Evolutionary conservation across 2,329 filamentous ascomycete species (phyloP).

Genomic region (Botrytis galanthina): DNA sequence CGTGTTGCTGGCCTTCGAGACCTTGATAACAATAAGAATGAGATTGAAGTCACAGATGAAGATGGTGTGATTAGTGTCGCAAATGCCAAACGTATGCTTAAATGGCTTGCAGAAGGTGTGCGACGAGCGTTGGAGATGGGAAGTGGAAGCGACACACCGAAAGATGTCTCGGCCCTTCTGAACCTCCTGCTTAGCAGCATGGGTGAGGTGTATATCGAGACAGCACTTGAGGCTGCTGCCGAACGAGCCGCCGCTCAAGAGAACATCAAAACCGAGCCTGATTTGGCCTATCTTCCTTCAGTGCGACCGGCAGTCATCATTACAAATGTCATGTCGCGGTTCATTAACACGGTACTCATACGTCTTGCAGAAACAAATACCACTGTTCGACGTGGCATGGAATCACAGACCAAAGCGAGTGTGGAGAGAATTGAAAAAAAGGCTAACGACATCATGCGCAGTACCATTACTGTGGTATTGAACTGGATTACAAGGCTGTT

Average conservation of each 20-base stretch:
- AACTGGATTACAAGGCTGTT: constrained; percentile 64
- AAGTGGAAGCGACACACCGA: constrained; percentile 82
- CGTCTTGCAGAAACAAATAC: constrained; percentile 86
- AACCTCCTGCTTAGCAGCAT: constrained; percentile 82
- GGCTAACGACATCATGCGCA: constrained; percentile 65
- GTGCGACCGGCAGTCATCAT: constrained; percentile 83
- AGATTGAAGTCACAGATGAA: constrained; percentile 86
- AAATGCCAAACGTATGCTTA: constrained; percentile 97
- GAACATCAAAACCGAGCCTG: constrained; percentile 76
- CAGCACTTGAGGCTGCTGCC: constrained; percentile 64
- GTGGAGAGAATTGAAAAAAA: constrained; percentile 66
- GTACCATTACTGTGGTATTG: constrained; percentile 62
- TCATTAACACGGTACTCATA: constrained; percentile 85
- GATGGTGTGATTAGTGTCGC: constrained; percentile 79
- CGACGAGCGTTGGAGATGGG: constrained; percentile 89
- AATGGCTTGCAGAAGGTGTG: constrained; percentile 94
- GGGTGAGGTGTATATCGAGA: constrained; percentile 77
- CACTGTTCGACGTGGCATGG: constrained; percentile 73
- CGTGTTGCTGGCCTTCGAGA: constrained; percentile 80
- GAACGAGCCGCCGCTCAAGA: constrained; percentile 77
- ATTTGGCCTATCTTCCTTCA: constrained; percentile 77
- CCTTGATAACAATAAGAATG: constrained; percentile 72
- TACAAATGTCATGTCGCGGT: constrained; percentile 88
- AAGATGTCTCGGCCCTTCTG: constrained; percentile 84
- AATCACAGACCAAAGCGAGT: constrained; percentile 59